Percentiles rank a stretch among this genome's conserved stretches.
Conservation (phyloP, 2,329 filamentous ascomycete species). For the Colletotrichum horii region DNA sequence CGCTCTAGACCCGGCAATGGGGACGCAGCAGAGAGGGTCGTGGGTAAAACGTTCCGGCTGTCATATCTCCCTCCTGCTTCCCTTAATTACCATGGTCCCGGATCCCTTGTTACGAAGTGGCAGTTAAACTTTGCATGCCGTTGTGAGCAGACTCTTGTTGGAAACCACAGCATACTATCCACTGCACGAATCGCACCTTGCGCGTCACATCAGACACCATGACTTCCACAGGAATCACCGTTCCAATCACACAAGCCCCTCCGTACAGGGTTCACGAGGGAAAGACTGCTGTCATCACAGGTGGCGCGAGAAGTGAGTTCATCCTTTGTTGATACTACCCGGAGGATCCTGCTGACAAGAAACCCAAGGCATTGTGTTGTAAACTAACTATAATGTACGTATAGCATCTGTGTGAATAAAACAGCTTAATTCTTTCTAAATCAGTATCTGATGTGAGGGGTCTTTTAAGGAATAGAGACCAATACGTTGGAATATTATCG, state of each 20-base stretch:
- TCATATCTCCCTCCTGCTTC: background rate
- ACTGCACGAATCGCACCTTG: background rate
- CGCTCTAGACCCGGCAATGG: background rate
- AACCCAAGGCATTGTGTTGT: conserved; percentile 56
- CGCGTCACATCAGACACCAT: background rate
- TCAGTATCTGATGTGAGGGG: no score
- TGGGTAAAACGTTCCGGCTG: background rate
- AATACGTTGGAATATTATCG: no score
- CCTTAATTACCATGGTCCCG: conserved; percentile 8
- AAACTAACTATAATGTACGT: no score
- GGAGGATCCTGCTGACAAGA: background rate
- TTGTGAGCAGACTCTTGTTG: background rate
- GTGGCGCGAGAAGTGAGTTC: conserved; percentile 51
- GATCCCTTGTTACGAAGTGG: background rate
- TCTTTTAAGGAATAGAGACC: no score
- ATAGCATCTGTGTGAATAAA: no score
- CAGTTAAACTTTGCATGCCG: background rate
- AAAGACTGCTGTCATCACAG: conserved; percentile 56
- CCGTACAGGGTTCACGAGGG: conserved; percentile 40
- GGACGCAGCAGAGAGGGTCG: background rate
- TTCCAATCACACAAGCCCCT: conserved; percentile 19
- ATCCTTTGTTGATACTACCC: background rate
- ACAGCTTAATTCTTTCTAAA: no score
- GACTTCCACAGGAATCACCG: background rate
- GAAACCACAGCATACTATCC: background rate